Evolutionary conservation across 208 protist species (phyloP), one percentile per base, ranked within the genome.

Genomic region (Sergeia podlipaevii): DNA sequence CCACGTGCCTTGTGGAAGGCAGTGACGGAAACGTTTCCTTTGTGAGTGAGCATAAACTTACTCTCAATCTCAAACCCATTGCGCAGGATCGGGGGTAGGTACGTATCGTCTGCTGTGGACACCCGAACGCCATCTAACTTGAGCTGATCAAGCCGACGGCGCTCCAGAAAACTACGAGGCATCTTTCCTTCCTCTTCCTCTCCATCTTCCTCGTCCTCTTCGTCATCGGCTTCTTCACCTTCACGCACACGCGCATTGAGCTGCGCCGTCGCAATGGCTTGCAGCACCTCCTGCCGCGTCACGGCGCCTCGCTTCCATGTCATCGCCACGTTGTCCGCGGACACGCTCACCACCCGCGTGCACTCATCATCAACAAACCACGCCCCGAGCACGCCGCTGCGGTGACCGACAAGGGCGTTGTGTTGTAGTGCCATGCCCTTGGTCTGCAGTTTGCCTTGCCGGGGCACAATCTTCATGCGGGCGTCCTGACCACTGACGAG

Each of bases 381-480:
- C 42, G 91, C 81, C 15, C 87, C 85, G 28, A 95, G 38, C 27
- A 97, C 91, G 24, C 66, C 83, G 41, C 74, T 84, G 52, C 91
- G 88, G 57, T 95, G 91, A 8, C 84, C 88, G 11, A 92, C 57
- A n/a, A 96, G 68, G 2, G 74, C 48, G 50, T 93, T 93, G 33
- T 89, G 75, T 58, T 90, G 81, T 24, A 80, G 48, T 1, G 83
- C 87, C 58, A 79, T 77, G 30, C 82, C 85, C 64, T 93, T 93
- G 13, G 72, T 65, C 24, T 88, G 88, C 46, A 70, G 65, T 50
- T 71, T 74, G 17, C 67, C 64, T 53, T 90, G 84, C 15, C 88
- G 82, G 24, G 91, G 91, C 27, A 89, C 74, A 49, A 97, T 93
- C 48, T 86, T 89, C 81, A 95, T 93, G 20, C 85, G 74, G 0